Conservation (phyloP, 2,329 filamentous ascomycete genomes). For the Pseudofabraea citricarpa region DNA sequence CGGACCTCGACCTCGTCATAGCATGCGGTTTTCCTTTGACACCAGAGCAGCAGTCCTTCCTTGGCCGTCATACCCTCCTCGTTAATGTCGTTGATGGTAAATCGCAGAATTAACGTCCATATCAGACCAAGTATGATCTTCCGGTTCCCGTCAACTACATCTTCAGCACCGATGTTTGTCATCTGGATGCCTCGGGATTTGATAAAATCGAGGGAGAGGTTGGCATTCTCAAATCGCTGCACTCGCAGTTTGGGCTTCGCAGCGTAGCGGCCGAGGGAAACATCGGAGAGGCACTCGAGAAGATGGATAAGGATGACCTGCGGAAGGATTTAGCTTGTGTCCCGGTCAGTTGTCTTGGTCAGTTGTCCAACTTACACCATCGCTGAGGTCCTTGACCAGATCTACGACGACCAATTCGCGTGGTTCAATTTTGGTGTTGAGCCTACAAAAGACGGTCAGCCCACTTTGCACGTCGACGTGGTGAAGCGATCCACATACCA, state of each 20-base stretch:
- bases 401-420: conserved; percentile 79
- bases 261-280: conserved; percentile 94
- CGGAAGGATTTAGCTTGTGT: too few species aligned
- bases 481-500: too few species aligned
- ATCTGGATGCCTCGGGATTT: conserved; percentile 88
- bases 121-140: conserved; percentile 97
- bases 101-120: conserved; percentile 96
- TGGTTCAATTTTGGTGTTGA: conserved; percentile 88
- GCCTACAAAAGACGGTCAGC: conserved; percentile 52
- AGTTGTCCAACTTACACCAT: conserved; percentile 66
- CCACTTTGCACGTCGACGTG: too few species aligned
- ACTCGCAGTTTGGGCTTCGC: conserved; percentile 94
- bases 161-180: conserved; percentile 97
- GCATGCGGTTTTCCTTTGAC: conserved; percentile 96
- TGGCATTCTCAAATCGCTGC: conserved; percentile 97
- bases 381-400: conserved; percentile 82
- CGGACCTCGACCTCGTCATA: conserved; percentile 95
- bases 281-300: conserved; percentile 89
- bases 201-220: conserved; percentile 90
- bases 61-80: conserved; percentile 97
- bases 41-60: conserved; percentile 92
- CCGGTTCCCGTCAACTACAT: conserved; percentile 94
- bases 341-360: too few species aligned
- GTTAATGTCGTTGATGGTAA: conserved; percentile 98
- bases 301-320: conserved; percentile 94